These are phyloP conservation scores for Tephrocybe rancida DNA, from an alignment of 768 basidiomycete species.

Conservation along the genomic window DNA sequence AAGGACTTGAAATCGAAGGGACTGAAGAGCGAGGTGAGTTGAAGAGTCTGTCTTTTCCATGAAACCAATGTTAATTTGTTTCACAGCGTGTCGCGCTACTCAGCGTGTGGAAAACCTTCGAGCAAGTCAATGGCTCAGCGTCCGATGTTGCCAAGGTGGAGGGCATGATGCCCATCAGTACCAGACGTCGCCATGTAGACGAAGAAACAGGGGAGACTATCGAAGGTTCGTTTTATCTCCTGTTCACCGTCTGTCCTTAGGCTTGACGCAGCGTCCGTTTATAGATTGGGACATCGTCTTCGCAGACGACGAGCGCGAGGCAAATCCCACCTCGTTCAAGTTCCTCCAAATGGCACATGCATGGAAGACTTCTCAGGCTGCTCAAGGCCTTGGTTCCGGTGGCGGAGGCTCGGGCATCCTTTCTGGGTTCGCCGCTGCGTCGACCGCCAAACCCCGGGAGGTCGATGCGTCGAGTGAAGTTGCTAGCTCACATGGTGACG, in stretches of 20 bases:
- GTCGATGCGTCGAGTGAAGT: conserved; percentile 17
- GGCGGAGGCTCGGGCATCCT: conserved; percentile 35
- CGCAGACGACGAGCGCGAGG: conserved; percentile 93
- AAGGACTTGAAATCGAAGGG: conserved; percentile 80
- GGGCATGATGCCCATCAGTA: conserved; percentile 91
- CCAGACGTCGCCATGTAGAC: conserved; percentile 82
- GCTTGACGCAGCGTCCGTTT: not conserved
- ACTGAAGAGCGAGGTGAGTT: conserved; percentile 84
- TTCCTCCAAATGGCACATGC: conserved; percentile 95
- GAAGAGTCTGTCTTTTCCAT: not conserved
- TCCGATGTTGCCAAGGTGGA: conserved; percentile 83
- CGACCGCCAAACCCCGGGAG: conserved; percentile 5
- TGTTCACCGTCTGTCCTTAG: not conserved
- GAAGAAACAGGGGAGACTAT: conserved; percentile 83
- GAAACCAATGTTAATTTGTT: not conserved
- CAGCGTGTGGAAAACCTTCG: conserved; percentile 95
- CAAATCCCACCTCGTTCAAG: conserved; percentile 92
- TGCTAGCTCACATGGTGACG: conserved; percentile 18
- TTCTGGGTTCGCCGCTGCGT: conserved; percentile 52
- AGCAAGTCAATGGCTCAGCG: conserved; percentile 74
- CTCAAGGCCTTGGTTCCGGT: conserved; percentile 30
- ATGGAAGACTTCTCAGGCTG: conserved; percentile 69
- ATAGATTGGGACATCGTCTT: conserved; percentile 95
- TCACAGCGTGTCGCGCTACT: conserved; percentile 85
- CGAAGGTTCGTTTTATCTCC: conserved; percentile 59